Evolutionary conservation across 495 filamentous ascomycete species (phyloP).

Genomic region (Cladorrhinum samala): DNA sequence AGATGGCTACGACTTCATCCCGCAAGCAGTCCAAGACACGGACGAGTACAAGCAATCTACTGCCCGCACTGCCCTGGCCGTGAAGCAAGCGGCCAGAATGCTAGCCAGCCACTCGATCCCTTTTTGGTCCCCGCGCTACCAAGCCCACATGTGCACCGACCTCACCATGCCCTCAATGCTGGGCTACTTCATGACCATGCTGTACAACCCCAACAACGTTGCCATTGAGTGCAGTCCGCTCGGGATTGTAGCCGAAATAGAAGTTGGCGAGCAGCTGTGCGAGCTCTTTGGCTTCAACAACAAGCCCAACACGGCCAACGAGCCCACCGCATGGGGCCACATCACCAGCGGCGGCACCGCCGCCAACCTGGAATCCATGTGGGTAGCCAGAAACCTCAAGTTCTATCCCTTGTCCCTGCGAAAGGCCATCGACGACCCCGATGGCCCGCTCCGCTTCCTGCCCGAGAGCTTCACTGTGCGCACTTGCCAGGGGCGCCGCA

Average conservation of each 20-base stretch:
- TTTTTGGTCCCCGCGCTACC: conserved; percentile 42
- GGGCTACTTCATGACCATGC: conserved; percentile 43
- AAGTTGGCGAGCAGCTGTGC: conserved; percentile 40
- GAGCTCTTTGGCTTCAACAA: conserved; percentile 39
- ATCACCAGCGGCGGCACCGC: conserved; percentile 41
- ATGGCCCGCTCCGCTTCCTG: conserved; percentile 28
- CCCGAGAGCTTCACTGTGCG: conserved; percentile 28
- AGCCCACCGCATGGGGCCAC: conserved; percentile 33
- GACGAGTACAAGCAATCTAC: conserved; percentile 22
- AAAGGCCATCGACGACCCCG: conserved; percentile 29
- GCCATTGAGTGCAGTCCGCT: conserved; percentile 40
- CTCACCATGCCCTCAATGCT: conserved; percentile 24
- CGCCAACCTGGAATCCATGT: conserved; percentile 44
- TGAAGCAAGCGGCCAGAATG: conserved; percentile 2
- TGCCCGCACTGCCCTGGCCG: conserved; percentile 23
- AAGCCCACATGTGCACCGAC: conserved; percentile 42
- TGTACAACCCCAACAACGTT: conserved; percentile 48
- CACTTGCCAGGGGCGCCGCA: conserved; percentile 28
- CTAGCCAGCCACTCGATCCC: conserved; percentile 30
- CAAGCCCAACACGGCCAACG: conserved; percentile 12
- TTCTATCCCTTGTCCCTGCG: conserved; percentile 41
- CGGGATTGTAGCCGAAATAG: conserved; percentile 35
- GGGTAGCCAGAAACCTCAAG: conserved; percentile 41
- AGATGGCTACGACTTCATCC: conserved; percentile 29
- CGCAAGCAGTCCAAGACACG: conserved; percentile 21